Conservation (phyloP, 805 yeast genomes). For the Blastobotrys chiropterorum region DNA sequence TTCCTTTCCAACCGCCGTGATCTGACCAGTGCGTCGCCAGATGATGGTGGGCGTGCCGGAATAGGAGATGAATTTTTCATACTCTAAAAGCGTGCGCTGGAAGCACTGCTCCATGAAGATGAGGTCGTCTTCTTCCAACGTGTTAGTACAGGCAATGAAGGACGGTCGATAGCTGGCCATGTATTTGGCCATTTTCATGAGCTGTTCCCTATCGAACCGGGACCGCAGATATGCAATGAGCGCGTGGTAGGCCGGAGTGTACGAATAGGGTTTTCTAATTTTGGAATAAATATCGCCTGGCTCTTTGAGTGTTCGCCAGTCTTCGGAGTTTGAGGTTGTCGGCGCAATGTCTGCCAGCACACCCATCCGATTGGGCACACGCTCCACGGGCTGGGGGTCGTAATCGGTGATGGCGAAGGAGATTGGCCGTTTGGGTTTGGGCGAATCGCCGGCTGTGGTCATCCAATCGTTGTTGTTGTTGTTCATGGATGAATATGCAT, state of each 20-base stretch:
- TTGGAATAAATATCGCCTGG: constrained; percentile 51
- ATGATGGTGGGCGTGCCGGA: constrained; percentile 93
- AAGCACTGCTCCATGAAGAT: constrained; percentile 95
- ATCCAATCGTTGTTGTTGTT: background rate
- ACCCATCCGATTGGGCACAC: background rate
- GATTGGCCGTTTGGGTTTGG: constrained; percentile 20
- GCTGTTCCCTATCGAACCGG: constrained; percentile 61
- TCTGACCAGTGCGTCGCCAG: constrained; percentile 94
- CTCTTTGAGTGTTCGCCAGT: constrained; percentile 1
- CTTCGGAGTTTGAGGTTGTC: background rate
- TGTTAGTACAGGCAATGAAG: constrained; percentile 86
- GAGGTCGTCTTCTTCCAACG: constrained; percentile 82
- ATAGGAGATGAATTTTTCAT: constrained; percentile 73
- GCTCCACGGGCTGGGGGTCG: constrained; percentile 3
- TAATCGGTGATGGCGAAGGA: constrained; percentile 23
- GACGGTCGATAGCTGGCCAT: constrained; percentile 90
- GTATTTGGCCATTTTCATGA: constrained; percentile 76
- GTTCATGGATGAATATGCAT: background rate
- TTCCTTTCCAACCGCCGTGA: constrained; percentile 92
- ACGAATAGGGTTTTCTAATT: constrained; percentile 72
- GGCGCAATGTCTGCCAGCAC: constrained; percentile 3
- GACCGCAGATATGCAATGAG: constrained; percentile 65
- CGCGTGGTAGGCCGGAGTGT: constrained; percentile 86
- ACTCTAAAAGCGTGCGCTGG: constrained; percentile 85
- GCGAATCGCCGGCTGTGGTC: constrained; percentile 18